phyloP scores from a whole-genome alignment of 495 filamentous ascomycete genomes.

The Talaromyces adpressus region DNA sequence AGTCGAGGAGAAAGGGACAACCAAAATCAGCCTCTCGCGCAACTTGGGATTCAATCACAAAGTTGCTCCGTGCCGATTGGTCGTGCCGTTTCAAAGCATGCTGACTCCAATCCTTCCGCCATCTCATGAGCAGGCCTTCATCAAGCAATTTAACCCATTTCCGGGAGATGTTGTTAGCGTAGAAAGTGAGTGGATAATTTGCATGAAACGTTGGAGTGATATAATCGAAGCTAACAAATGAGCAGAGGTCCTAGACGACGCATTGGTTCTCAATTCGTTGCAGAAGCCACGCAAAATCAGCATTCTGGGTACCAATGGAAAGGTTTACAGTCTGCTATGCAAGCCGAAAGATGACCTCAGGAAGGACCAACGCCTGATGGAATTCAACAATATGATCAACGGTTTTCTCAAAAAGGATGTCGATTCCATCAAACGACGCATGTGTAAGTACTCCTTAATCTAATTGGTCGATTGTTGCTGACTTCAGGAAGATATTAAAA shows the following conservation, averaged over 20 bases:
- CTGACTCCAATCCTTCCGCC: slow-evolving; percentile 77
- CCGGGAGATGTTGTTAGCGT: slow-evolving; percentile 58
- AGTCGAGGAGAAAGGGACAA: slow-evolving; percentile 58
- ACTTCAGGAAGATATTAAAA: slow-evolving; percentile 69
- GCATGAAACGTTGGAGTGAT: slow-evolving; percentile 26
- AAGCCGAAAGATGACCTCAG: slow-evolving; percentile 97
- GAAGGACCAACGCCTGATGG: slow-evolving; percentile 96
- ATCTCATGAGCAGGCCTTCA: slow-evolving; percentile 56
- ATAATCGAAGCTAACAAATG: background rate
- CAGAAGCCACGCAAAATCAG: slow-evolving; percentile 89
- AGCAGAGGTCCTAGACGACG: slow-evolving; percentile 69
- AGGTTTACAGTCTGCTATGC: slow-evolving; percentile 80
- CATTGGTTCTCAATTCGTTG: slow-evolving; percentile 81
- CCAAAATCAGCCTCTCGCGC: slow-evolving; percentile 60
- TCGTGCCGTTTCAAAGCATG: slow-evolving; percentile 79
- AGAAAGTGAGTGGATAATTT: slow-evolving; percentile 27
- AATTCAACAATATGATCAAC: slow-evolving; percentile 98
- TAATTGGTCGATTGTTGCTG: slow-evolving; percentile 8
- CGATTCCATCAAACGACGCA: slow-evolving; percentile 75
- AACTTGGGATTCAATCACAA: slow-evolving; percentile 81
- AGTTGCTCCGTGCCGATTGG: slow-evolving; percentile 71
- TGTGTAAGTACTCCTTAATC: slow-evolving; percentile 40
- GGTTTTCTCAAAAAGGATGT: slow-evolving; percentile 83
- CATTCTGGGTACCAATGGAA: slow-evolving; percentile 81
- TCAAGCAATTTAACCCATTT: slow-evolving; percentile 76